phyloP scores from a whole-genome alignment of 352 stramenopile species.

The Globisporangium echinulatum region DNA sequence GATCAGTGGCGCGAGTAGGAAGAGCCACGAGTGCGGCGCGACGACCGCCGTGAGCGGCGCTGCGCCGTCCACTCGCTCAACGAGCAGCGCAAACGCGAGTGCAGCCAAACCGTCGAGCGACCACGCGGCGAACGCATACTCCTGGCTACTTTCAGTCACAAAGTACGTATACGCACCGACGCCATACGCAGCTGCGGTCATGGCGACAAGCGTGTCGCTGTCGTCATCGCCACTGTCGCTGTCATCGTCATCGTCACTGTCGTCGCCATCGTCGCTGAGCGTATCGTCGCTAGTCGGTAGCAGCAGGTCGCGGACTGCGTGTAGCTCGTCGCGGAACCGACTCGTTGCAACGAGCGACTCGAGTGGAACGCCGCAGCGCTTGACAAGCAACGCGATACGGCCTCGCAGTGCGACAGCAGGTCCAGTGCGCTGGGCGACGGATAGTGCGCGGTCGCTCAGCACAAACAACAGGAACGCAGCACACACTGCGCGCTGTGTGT shows the following conservation, averaged over 20 bases:
- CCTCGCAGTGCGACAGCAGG: not conserved
- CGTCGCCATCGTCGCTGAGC: constrained; percentile 15
- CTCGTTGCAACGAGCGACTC: constrained; percentile 38
- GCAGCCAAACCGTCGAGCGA: constrained; percentile 35
- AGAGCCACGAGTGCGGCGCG: constrained; percentile 41
- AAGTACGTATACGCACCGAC: constrained; percentile 47
- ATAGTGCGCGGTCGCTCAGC: constrained; percentile 14
- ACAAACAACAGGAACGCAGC: constrained; percentile 35
- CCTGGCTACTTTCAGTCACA: constrained; percentile 32
- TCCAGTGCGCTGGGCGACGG: not conserved
- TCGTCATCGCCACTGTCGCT: constrained; percentile 21
- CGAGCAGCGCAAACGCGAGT: constrained; percentile 29
- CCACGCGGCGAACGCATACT: constrained; percentile 58
- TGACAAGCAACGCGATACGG: constrained; percentile 22
- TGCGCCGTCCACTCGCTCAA: not conserved
- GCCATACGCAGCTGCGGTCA: constrained; percentile 20
- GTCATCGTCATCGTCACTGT: not conserved
- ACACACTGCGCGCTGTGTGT: constrained; percentile 17
- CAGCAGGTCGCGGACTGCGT: constrained; percentile 17
- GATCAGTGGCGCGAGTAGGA: constrained; percentile 28
- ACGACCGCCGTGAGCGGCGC: constrained; percentile 15
- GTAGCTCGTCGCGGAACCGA: constrained; percentile 52
- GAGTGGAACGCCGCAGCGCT: constrained; percentile 26
- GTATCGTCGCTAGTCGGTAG: constrained; percentile 23
- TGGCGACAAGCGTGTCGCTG: constrained; percentile 14